Base-by-base conservation (phyloP, 2,329 filamentous ascomycete genomes). In the Atkinsonella hypoxylon region DNA sequence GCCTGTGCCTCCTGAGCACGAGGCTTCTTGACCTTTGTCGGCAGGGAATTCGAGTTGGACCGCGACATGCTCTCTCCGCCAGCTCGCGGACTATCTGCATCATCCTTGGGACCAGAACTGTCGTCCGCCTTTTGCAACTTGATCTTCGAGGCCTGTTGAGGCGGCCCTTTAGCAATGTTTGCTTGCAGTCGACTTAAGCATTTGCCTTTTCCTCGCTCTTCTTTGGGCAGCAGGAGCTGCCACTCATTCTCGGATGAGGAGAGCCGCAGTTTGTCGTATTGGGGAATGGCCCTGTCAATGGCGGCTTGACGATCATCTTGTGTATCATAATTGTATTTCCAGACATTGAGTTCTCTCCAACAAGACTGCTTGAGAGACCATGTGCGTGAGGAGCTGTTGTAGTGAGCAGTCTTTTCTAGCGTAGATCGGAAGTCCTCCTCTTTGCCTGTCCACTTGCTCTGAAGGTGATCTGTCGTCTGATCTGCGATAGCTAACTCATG, bases 291-390 rank as follows among this genome's bases (percentile, higher is more conserved):
- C 56, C 81, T 75, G 64, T 85, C 71, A 61, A 83, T 76, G 54
- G 78, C 74, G 58, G 73, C 67, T 61, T 87, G 71, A 31, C 81
- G 75, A 53, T 80, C 73, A 32, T 76, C 72, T 17, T 72, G 64
- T 38, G 63, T 69, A 43, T 70, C 67, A 59, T 83, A 84, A 30
- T 75, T 67, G 61, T 81, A 82, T 51, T 72, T 75, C 73, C 77
- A 84, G 20, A 82, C 77, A 56, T 84, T 79, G 13, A 84, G 70
- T 55, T 84, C 81, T 62, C 76, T 82, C 74, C 76, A 84, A 54
- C 73, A 78, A 22, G 70, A 66, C 64, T 77, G 79, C 54, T 75
- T 73, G 57, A 83, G 64, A 34, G 68, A 64, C 72, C 76, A 84
- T 56, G 72, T 79, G 53, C 76, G 71, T 4, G 66, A 66, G 2